Evolutionary conservation across 495 filamentous ascomycete species (phyloP).

Genomic region (Penicillium antarcticum): DNA sequence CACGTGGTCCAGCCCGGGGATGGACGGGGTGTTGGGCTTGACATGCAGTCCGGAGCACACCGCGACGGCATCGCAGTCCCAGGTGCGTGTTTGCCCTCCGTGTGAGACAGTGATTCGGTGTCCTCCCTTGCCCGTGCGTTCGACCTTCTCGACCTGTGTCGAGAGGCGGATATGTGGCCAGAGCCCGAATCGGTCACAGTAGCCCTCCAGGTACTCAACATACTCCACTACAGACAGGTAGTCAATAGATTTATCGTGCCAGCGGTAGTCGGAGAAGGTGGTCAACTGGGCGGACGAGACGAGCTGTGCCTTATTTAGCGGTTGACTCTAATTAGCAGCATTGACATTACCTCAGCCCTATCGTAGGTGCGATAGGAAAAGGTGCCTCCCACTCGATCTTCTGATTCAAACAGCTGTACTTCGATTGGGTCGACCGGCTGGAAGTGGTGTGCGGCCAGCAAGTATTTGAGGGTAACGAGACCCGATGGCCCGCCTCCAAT

Average conservation of each 20-base stretch:
- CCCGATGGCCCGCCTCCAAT: conserved; percentile 1
- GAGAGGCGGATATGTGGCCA: conserved; percentile 6
- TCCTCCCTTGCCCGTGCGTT: neutral
- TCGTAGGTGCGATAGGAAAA: conserved; percentile 17
- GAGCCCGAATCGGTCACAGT: conserved; percentile 12
- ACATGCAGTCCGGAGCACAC: conserved; percentile 18
- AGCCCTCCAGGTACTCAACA: conserved; percentile 15
- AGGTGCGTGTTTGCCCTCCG: conserved; percentile 1
- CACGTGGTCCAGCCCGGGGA: conserved; percentile 13
- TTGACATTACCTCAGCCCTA: conserved; percentile 8
- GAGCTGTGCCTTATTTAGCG: neutral
- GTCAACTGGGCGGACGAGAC: conserved; percentile 16
- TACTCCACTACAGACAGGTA: conserved; percentile 15
- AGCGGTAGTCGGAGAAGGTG: conserved; percentile 17
- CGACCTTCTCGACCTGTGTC: conserved; percentile 7
- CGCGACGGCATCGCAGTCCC: conserved; percentile 16
- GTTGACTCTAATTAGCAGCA: neutral
- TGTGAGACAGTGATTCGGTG: neutral
- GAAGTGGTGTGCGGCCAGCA: conserved; percentile 10
- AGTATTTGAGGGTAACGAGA: conserved; percentile 15
- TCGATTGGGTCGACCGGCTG: conserved; percentile 12
- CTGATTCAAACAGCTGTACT: conserved; percentile 14
- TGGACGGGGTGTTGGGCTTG: conserved; percentile 13
- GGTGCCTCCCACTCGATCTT: conserved; percentile 14
- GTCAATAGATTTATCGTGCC: conserved; percentile 11